Base-by-base conservation (phyloP, 176 grass and related monocot genomes). In the Areca catechu region DNA sequence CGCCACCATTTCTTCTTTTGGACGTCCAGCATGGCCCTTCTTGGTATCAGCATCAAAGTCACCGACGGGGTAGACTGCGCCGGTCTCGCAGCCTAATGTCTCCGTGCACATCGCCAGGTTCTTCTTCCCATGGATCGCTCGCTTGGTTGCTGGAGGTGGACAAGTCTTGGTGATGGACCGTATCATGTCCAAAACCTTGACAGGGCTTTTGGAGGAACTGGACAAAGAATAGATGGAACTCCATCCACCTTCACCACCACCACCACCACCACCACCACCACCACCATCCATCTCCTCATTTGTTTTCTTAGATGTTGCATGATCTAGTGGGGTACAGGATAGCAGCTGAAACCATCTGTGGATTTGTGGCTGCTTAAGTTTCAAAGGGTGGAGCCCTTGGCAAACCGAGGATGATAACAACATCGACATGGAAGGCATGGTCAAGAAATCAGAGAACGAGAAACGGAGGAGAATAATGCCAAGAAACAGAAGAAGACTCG, bases 61-160 rank as follows among this genome's bases (percentile, higher is more conserved):
- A 20, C 62, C 69, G 0, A 27, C 15, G 5, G 55, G 43, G 48
- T 95, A 85, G 20, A 79, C 29, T 25, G 66, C 73, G 58, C 89
- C 89, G 24, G 66, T 95, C 70, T 95, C 89, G 55, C 80, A 95
- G 22, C 89, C 89, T 61, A 95, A 73, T 7, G 71, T 76, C 80
- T 95, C 89, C 19, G 89, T 95, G 71, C 77, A 95, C 71, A 62
- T 59, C 24, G 84, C 84, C 12, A 88, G 73, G 84, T 73, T 88
- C 59, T 75, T 69, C 65, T 59, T 74, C 65, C 48, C 70, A 21
- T 69, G 73, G 54, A 12, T 51, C 64, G 77, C 81, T 53, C 6
- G 4, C 23, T 80, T 74, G 50, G 50, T 19, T 19, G 50, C 16
- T 66, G 59, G 51, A 53, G 18, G 51, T 54, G 0, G 29, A 23